phyloP scores from a whole-genome alignment of 768 basidiomycete species.

The Mrakia frigida region DNA sequence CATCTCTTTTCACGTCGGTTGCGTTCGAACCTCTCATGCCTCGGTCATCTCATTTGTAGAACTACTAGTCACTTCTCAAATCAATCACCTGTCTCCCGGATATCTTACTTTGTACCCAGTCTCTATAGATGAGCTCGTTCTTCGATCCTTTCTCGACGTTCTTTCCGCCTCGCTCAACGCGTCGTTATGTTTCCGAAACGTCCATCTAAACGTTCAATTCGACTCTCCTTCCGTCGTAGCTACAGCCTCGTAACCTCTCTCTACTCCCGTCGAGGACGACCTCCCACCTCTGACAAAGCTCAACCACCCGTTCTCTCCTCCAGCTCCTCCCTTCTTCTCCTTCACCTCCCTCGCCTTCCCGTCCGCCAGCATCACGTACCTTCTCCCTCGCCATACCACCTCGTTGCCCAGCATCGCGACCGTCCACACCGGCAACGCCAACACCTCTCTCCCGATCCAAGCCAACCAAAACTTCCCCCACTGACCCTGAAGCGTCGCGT shows the following conservation, averaged over 20 bases:
- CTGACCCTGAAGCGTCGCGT: constrained; percentile 35
- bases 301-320: constrained; percentile 13
- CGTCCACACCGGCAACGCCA: constrained; percentile 83
- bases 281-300: not conserved
- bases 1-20: too few relatives aligned
- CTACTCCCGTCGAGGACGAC: not conserved
- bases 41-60: too few relatives aligned
- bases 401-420: constrained; percentile 73
- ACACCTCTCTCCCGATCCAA: constrained; percentile 71
- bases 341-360: constrained; percentile 56
- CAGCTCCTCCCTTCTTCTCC: constrained; percentile 9
- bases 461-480: constrained; percentile 63
- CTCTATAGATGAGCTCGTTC: too few relatives aligned
- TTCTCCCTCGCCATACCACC: constrained; percentile 80
- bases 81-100: too few relatives aligned
- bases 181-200: too few relatives aligned
- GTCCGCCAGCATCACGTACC: constrained; percentile 66
- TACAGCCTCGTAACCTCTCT: not conserved
- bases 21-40: too few relatives aligned
- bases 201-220: not conserved
- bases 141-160: too few relatives aligned
- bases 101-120: too few relatives aligned
- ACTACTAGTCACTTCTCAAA: too few relatives aligned
- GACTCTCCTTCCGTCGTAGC: not conserved
- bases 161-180: too few relatives aligned